Evolutionary conservation across 805 yeast species (phyloP).

Genomic region (Ogataea parapolymorpha): DNA sequence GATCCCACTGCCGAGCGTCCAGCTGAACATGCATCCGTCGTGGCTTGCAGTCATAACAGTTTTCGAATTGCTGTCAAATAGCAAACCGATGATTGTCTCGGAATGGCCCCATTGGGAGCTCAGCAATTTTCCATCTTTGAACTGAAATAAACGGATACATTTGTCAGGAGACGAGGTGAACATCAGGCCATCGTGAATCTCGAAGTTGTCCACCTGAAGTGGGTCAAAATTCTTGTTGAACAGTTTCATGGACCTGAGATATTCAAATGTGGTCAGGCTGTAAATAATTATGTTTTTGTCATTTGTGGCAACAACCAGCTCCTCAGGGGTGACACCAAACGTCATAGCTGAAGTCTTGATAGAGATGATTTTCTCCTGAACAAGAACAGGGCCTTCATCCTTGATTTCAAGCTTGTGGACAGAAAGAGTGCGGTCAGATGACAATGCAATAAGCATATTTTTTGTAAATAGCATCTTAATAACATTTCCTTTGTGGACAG

Average conservation of each 20-base stretch:
- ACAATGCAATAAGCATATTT: conserved; percentile 45
- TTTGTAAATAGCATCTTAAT: conserved; percentile 35
- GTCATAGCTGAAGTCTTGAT: conserved; percentile 50
- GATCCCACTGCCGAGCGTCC: conserved; percentile 32
- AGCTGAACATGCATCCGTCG: conserved; percentile 54
- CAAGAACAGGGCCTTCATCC: conserved; percentile 19
- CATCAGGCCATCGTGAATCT: conserved; percentile 30
- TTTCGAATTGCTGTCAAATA: conserved; percentile 19
- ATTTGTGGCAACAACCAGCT: conserved; percentile 47
- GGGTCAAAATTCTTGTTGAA: conserved; percentile 41
- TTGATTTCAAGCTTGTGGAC: conserved; percentile 40
- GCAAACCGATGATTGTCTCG: conserved; percentile 46
- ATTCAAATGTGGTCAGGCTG: conserved; percentile 32
- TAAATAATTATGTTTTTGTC: conserved; percentile 48
- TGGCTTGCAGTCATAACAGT: conserved; percentile 41
- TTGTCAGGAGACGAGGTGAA: conserved; percentile 53
- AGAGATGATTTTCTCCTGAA: conserved; percentile 45
- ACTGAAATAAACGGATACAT: conserved; percentile 49
- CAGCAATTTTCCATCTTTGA: conserved; percentile 42
- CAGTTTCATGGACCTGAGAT: conserved; percentile 39
- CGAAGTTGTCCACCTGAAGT: conserved; percentile 43
- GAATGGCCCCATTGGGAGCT: conserved; percentile 61
- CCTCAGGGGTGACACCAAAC: conserved; percentile 35
- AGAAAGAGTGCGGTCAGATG: conserved; percentile 60
- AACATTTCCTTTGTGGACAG: conserved; percentile 54